These are phyloP conservation scores for Fragilaria radians DNA, from an alignment of 108 stramenopile genomes.

Conservation along the genomic window DNA sequence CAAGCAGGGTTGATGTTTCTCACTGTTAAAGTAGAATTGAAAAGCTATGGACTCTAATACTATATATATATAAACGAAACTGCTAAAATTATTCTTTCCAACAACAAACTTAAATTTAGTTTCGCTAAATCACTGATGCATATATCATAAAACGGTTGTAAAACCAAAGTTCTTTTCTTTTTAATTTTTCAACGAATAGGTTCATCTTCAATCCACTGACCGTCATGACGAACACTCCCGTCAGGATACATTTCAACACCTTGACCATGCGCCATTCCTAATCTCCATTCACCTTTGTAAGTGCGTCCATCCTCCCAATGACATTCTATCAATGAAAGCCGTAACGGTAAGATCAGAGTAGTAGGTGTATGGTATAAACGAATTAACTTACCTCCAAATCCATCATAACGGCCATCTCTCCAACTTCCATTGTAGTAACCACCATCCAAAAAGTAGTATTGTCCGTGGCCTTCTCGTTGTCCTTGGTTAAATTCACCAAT, in stretches of 20 bases:
- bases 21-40: too few species aligned
- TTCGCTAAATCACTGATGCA: too few species aligned
- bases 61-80: too few species aligned
- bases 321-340: not conserved
- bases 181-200: too few species aligned
- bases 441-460: constrained; percentile 46
- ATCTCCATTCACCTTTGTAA: constrained; percentile 38
- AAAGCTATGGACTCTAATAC: too few species aligned
- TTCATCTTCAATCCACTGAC: constrained; percentile 52
- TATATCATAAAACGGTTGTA: too few species aligned
- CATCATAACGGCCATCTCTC: constrained; percentile 48
- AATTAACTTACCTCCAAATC: constrained; percentile 26
- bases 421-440: constrained; percentile 50
- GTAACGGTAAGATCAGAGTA: not conserved
- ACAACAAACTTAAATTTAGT: too few species aligned
- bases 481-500: constrained; percentile 50
- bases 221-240: constrained; percentile 47
- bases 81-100: too few species aligned
- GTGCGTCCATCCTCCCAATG: constrained; percentile 18
- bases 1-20: too few species aligned
- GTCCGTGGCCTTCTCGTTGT: constrained; percentile 48
- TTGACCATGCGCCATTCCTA: constrained; percentile 49
- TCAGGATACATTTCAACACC: constrained; percentile 49
- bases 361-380: not conserved
- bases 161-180: too few species aligned